Base-by-base conservation (phyloP, 495 filamentous ascomycete species). In the Trichoderma erinaceum region DNA sequence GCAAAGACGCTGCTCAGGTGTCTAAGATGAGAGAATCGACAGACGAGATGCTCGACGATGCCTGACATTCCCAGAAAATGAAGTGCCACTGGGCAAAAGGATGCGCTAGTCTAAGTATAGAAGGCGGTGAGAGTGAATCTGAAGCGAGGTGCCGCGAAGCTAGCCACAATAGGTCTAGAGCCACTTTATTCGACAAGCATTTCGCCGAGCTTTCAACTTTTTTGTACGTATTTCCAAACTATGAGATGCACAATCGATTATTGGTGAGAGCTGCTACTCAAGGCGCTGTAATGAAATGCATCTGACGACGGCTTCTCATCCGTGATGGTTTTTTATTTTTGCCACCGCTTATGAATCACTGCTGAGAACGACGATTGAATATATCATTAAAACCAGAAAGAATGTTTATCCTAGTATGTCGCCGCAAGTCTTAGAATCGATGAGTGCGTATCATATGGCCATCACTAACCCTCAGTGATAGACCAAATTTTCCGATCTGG, bases 401-500 rank as follows among this genome's bases (percentile, higher is more conserved):
- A 11, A 82, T 82, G 80, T 82, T 82, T 66, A 79, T 82, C 63
- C 73, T 81, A 21, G 78, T 79, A 12, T 63, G 56, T 35, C 25
- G 56, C 13, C 16, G 56, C 3, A 13, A 13, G 23, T 27, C 23
- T 32, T 4, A 13, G 21, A 56, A 13, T 32, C 27, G 8, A 32
- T 29, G 56, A 7, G 11, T 29, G 10, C 56, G 2, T 32, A 35
- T 21, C 11, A 2, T 1, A 58, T 58, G 10, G 11, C 23, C 23
- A 58, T 13, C 50, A 25, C 56, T 61, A 32, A 61, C n/a, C 27
- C 7, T 65, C 70, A 52, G n/a, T 29, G 0, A 18, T 41, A 87
- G 85, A 85, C 84, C 38, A 86, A 92, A 50, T 87, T 99, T 70
- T 87, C 90, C 68, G 95, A 99, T 81, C 84, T 98, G 70, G 90